Base-by-base conservation (phyloP, 2,329 filamentous ascomycete genomes). In the Samsoniella hepiali region DNA sequence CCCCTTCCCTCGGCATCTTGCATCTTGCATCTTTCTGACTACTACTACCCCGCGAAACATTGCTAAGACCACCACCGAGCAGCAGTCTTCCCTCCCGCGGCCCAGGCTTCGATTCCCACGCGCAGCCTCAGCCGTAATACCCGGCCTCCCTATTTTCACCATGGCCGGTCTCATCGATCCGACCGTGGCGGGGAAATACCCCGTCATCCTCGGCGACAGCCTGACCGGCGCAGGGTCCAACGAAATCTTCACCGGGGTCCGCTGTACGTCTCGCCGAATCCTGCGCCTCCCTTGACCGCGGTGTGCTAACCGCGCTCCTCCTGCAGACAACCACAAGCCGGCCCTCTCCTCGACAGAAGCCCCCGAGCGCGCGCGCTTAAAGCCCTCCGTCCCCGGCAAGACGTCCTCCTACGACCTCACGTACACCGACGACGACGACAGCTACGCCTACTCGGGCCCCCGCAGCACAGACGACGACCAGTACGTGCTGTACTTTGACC, bases 401-500 rank as follows among this genome's bases (percentile, higher is more conserved):
- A 81, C 81, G 55, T 75, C 77, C 63, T 80, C 83, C n/a, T 86
- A 83, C 72, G 82, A 86, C 65, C 76, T 87, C 55, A 76, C 78
- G 51, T 85, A 83, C 67, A 77, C 76, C 63, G 84, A 87, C 65
- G 79, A 81, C 59, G 81, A 80, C 65, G 80, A 81, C 61, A 82
- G 82, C 62, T 88, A 89, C 70, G 78, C 82, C 36, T 89, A 87
- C 71, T 80, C 82, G 51, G 88, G 88, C 64, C 81, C 80, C 2
- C 81, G 87, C 59, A 82, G 81, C 62, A 82, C 79, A 31, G 81
- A 82, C 64, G 80, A 83, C 63, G 80, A 78, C 62, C 82, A 88
- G 72, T 88, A 85, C 70, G 84, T 88, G 44, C 82, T 96, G 58
- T 84, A 94, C 64, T 95, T 94, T 72, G 91, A 96, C 74, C 82